phyloP scores from a whole-genome alignment of 1,284 basidiomycete species.

The Fomitiporia mediterranea region DNA sequence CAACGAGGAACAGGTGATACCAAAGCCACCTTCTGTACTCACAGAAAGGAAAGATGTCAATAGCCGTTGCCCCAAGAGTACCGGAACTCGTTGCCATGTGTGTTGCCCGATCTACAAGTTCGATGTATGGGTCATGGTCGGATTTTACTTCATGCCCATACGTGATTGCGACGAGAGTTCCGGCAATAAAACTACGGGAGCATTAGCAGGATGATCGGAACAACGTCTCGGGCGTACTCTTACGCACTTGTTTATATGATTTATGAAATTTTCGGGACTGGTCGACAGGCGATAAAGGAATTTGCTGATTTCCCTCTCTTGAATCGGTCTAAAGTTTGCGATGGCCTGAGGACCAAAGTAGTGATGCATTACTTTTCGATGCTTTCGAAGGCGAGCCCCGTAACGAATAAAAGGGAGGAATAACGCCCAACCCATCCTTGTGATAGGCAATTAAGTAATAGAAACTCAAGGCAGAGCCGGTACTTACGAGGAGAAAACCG shows the following conservation, averaged over 20 bases:
- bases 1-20: neutral
- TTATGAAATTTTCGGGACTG: neutral
- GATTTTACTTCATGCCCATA: constrained; percentile 4
- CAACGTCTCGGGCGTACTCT: neutral
- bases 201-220: neutral
- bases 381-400: constrained; percentile 28
- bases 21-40: neutral
- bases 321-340: constrained; percentile 25
- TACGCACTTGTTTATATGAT: neutral
- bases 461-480: neutral
- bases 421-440: neutral
- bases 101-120: constrained; percentile 6
- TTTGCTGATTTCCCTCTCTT: constrained; percentile 17
- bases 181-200: neutral
- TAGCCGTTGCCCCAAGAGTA: constrained; percentile 22
- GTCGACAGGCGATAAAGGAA: neutral
- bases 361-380: constrained; percentile 29
- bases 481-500: neutral
- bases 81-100: neutral
- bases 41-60: constrained; percentile 27
- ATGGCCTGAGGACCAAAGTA: constrained; percentile 24
- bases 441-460: neutral
- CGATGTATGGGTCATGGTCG: constrained; percentile 32
- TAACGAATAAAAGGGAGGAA: neutral
- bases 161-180: neutral